Base-by-base conservation (phyloP, 192 early-diverging fungal genomes). In the Coemansia sp. region DNA sequence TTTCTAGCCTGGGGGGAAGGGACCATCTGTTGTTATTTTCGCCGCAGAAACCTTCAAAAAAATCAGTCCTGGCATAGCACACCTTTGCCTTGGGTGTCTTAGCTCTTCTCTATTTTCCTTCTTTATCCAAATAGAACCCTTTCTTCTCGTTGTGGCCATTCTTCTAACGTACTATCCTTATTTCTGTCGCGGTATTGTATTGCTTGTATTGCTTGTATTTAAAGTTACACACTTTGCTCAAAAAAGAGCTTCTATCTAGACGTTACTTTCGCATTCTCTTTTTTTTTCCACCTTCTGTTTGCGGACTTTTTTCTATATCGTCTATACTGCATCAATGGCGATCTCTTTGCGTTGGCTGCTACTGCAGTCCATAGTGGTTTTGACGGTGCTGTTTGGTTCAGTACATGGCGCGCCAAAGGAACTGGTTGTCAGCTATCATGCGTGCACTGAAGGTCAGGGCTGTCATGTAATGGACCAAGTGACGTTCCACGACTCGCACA, bases 351-450 rank as follows among this genome's bases (percentile, higher is more conserved):
- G 53, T 31, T n/a, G 53, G 29, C 29, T 57, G 14, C 29, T 38
- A 12, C 59, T 61, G 19, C 34, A n/a, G 34, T 39, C 36, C 4
- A 7, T 38, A 5, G 27, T 9, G 25, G 53, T 57, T 66, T 48
- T 73, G 41, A 34, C 59, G 63, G 17, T 46, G 60, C 44, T 76
- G 44, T 55, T 63, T 27, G 32, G 60, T 39, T 64, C 7, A 38
- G 64, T 19, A 17, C n/a, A 64, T 6, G 62, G 72, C 31, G 44
- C 62, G 17, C 27, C 59, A 10, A 72, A 71, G 59, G 80, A 82
- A 58, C 68, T 82, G 48, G 69, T 77, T 2, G 66, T 82, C 34
- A 76, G 80, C 68, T 77, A 82, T 67, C 80, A 68, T 11, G 32
- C 63, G 9, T 82, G 80, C 29, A 67, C 66, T 0, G 66, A 67